Evolutionary conservation across 2,329 filamentous ascomycete species (phyloP).

Genomic region (Neoscytalidium dimidiatum): DNA sequence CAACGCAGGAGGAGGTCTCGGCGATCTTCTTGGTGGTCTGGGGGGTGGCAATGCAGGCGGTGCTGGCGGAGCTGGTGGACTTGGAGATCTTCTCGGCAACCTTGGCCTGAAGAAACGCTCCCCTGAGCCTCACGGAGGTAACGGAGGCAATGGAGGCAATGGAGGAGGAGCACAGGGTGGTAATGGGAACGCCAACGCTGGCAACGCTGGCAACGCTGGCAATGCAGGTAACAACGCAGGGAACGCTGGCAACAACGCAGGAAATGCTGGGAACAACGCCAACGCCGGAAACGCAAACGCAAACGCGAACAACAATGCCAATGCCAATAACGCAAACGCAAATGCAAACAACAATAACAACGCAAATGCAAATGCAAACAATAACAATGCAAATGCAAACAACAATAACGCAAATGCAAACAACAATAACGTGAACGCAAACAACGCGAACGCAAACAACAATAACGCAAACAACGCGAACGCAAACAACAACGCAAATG

Average conservation of each 20-base stretch:
- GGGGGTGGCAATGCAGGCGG: neutral
- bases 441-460: no score
- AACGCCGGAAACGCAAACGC: neutral
- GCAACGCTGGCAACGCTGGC: neutral
- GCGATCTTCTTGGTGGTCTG: neutral
- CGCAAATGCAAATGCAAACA: neutral
- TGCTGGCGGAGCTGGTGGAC: neutral
- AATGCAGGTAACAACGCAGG: neutral
- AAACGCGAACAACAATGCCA: neutral
- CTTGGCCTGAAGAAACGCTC: conserved; percentile 6
- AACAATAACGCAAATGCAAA: neutral
- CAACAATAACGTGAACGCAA: no score
- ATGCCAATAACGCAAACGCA: neutral
- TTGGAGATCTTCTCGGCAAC: neutral
- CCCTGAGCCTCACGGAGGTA: neutral
- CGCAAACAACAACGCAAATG: neutral
- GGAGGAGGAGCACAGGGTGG: neutral
- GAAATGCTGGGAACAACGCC: neutral
- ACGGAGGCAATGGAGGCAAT: neutral
- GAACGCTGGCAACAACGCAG: neutral
- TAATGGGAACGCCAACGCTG: neutral
- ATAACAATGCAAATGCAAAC: neutral
- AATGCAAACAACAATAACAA: neutral
- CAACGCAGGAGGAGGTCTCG: neutral
- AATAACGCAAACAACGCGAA: neutral